These are phyloP conservation scores for Plasmodium fragile DNA, from an alignment of 169 alveolate genomes.

Conservation along the genomic window DNA sequence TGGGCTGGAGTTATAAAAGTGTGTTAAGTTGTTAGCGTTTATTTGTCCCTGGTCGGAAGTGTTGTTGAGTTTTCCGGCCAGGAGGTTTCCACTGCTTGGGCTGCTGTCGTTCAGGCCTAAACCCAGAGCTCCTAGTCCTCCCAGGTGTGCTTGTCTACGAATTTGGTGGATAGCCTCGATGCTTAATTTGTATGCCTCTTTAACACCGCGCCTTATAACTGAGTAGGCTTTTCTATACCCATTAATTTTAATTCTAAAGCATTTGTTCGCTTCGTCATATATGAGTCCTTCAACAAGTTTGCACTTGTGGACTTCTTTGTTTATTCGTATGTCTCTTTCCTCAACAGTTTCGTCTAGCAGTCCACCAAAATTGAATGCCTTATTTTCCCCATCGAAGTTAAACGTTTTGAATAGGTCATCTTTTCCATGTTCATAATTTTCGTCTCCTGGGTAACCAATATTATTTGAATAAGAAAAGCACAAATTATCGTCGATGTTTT, in stretches of 20 bases:
- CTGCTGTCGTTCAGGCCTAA: background rate
- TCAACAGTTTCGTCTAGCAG: constrained; percentile 55
- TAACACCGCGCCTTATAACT: constrained; percentile 76
- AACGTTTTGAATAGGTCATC: constrained; percentile 25
- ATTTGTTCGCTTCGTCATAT: constrained; percentile 75
- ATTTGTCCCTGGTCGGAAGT: constrained; percentile 46
- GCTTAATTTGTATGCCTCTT: constrained; percentile 75
- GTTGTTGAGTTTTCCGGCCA: background rate
- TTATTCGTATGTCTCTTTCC: constrained; percentile 75
- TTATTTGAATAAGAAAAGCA: constrained; percentile 19
- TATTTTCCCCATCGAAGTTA: constrained; percentile 21
- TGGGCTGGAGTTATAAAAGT: constrained; percentile 49
- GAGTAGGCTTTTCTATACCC: constrained; percentile 75
- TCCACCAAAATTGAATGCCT: constrained; percentile 14
- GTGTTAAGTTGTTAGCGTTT: constrained; percentile 52
- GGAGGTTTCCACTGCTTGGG: background rate
- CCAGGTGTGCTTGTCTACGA: constrained; percentile 15
- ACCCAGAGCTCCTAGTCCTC: background rate
- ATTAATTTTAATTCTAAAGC: constrained; percentile 71
- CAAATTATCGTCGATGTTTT: constrained; percentile 16
- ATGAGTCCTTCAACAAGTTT: constrained; percentile 71
- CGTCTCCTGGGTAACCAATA: background rate
- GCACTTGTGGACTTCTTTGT: constrained; percentile 68
- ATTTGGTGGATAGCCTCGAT: constrained; percentile 63
- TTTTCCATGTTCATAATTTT: constrained; percentile 34